Conservation (phyloP, 2,329 filamentous ascomycete species). For the Colletotrichum spinosum region DNA sequence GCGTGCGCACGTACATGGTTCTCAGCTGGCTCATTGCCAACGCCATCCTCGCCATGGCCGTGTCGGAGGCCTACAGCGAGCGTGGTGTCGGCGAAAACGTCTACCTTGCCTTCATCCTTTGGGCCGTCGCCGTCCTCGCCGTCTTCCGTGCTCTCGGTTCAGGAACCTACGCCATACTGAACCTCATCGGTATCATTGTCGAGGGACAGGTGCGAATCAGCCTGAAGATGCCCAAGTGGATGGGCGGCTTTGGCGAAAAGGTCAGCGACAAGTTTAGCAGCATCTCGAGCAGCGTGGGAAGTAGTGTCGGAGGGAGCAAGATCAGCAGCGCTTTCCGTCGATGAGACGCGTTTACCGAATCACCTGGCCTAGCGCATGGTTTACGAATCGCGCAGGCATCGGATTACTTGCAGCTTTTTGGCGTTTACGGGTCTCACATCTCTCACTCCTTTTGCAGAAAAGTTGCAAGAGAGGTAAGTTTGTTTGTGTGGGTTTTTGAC, state of each 20-base stretch:
- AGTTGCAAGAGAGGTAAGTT: conserved; percentile 2
- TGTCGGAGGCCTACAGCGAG: conserved; percentile 85
- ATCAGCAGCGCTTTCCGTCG: conserved; percentile 30
- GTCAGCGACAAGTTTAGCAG: conserved; percentile 63
- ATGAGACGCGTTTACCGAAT: not conserved
- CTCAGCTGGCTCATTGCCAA: conserved; percentile 94
- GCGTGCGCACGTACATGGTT: conserved; percentile 98
- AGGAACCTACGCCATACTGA: conserved; percentile 85
- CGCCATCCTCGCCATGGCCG: conserved; percentile 91
- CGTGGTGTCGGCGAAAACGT: conserved; percentile 82
- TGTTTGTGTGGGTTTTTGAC: not conserved
- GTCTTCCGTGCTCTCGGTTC: conserved; percentile 88
- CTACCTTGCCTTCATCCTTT: conserved; percentile 93
- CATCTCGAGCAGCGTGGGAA: conserved; percentile 57
- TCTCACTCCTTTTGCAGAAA: not conserved
- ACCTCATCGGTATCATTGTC: conserved; percentile 84
- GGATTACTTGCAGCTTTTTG: conserved; percentile 27
- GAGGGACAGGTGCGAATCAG: conserved; percentile 81
- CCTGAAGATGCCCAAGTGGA: conserved; percentile 65
- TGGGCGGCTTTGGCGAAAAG: conserved; percentile 58
- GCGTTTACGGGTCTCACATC: conserved; percentile 6
- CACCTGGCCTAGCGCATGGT: not conserved
- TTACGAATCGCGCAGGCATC: not conserved
- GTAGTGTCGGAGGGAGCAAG: conserved; percentile 36
- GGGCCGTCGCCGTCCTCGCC: conserved; percentile 87